A percentile compares a stretch with the other conserved stretches of the same genome.
These are phyloP conservation scores for Aspergillus viridinutans DNA, from an alignment of 2,329 filamentous ascomycete species.

Conservation along the genomic window DNA sequence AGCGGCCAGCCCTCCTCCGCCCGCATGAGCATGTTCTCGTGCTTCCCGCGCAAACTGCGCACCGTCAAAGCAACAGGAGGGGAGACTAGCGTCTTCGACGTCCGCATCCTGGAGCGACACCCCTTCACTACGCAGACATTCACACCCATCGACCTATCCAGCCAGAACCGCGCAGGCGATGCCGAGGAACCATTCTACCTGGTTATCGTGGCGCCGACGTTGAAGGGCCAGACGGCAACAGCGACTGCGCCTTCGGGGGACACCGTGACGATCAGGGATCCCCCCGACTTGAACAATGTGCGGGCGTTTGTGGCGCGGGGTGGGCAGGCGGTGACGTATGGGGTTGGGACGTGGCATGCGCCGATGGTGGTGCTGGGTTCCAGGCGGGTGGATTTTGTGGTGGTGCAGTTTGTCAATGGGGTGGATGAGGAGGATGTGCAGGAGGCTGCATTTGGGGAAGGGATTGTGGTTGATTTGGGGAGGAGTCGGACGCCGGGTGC, in stretches of 20 bases:
- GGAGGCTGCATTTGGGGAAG: conserved; percentile 56
- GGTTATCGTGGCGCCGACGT: conserved; percentile 80
- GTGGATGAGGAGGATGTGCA: conserved; percentile 83
- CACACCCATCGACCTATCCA: conserved; percentile 62
- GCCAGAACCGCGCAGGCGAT: conserved; percentile 18
- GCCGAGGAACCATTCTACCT: conserved; percentile 55
- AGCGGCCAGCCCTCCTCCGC: conserved; percentile 48
- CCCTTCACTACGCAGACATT: conserved; percentile 95
- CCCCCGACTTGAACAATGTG: conserved; percentile 68
- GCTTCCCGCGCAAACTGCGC: conserved; percentile 61
- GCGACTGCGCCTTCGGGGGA: conserved; percentile 25
- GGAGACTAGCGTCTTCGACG: conserved; percentile 50
- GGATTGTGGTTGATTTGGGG: conserved; percentile 30
- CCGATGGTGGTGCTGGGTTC: conserved; percentile 85
- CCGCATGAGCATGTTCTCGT: conserved; percentile 86
- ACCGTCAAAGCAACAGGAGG: conserved; percentile 6
- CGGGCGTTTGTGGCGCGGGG: conserved; percentile 74
- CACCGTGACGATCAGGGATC: conserved; percentile 35
- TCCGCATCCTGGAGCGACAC: conserved; percentile 80
- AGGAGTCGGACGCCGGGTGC: not conserved
- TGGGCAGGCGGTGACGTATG: conserved; percentile 85
- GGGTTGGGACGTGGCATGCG: conserved; percentile 88
- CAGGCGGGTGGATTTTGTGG: conserved; percentile 74
- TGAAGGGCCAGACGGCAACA: conserved; percentile 44
- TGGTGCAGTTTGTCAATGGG: conserved; percentile 84